These are phyloP conservation scores for Boletus pseudo-olivaceus DNA, from an alignment of 768 basidiomycete genomes.

Conservation along the genomic window DNA sequence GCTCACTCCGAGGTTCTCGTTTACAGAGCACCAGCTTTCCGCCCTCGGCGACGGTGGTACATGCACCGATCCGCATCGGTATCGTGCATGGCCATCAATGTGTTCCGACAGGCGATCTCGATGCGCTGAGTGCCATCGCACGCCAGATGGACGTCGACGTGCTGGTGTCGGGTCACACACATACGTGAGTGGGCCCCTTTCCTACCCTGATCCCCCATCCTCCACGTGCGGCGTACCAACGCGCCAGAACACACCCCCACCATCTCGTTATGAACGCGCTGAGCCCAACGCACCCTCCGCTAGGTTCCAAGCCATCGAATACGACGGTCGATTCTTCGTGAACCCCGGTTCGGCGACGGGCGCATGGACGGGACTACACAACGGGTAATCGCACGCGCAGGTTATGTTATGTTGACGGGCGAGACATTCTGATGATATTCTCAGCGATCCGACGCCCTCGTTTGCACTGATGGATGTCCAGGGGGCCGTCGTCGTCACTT, in stretches of 20 bases:
- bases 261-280: neutral
- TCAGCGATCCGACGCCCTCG: slow-evolving; percentile 83
- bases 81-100: slow-evolving; percentile 93
- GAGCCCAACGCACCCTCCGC: neutral
- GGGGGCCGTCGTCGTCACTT: slow-evolving; percentile 94
- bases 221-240: neutral
- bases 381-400: neutral
- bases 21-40: slow-evolving; percentile 67
- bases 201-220: neutral
- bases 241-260: neutral
- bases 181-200: slow-evolving; percentile 59
- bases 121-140: slow-evolving; percentile 83
- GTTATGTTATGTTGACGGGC: neutral
- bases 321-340: slow-evolving; percentile 88
- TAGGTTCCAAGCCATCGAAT: slow-evolving; percentile 93
- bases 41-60: slow-evolving; percentile 72
- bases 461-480: slow-evolving; percentile 99
- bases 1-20: neutral
- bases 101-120: slow-evolving; percentile 88
- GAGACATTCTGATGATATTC: neutral
- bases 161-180: slow-evolving; percentile 89
- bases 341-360: slow-evolving; percentile 96
- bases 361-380: slow-evolving; percentile 72
- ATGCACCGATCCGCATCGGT: slow-evolving; percentile 86
- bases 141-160: slow-evolving; percentile 99